These are phyloP conservation scores for Xylariaceae sp. DNA, from an alignment of 2,329 filamentous ascomycete genomes.

Conservation along the genomic window DNA sequence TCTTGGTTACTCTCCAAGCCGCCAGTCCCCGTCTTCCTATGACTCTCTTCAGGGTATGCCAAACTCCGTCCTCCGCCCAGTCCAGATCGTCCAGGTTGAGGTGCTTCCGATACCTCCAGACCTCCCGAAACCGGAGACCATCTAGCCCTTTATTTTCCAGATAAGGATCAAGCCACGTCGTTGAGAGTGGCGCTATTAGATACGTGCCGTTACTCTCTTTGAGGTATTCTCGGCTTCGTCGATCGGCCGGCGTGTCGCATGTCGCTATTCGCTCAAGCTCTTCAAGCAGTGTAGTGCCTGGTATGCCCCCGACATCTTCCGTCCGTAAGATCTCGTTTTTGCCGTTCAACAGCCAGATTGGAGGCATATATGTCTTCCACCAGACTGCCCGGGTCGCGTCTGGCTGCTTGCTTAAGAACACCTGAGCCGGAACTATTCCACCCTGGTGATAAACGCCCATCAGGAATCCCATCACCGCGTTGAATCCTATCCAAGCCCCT, in stretches of 20 bases:
- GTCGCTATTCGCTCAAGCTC: constrained; percentile 55
- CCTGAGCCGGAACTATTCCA: constrained; percentile 69
- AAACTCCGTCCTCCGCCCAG: constrained; percentile 70
- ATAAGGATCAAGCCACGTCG: constrained; percentile 62
- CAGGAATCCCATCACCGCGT: constrained; percentile 59
- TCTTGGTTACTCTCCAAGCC: constrained; percentile 61
- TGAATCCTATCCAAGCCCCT: constrained; percentile 63
- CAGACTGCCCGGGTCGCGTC: constrained; percentile 67
- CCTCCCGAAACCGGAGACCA: constrained; percentile 59
- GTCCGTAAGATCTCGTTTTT: constrained; percentile 69
- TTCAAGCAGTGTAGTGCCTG: constrained; percentile 53
- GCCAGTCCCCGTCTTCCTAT: constrained; percentile 57
- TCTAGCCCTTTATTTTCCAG: constrained; percentile 53
- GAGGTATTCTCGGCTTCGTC: constrained; percentile 49
- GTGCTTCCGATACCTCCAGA: constrained; percentile 64
- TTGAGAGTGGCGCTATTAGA: constrained; percentile 68
- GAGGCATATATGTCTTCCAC: constrained; percentile 85
- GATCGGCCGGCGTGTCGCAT: constrained; percentile 55
- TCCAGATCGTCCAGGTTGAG: constrained; percentile 77
- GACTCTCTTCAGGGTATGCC: constrained; percentile 63
- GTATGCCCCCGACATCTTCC: constrained; percentile 68
- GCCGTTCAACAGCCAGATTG: constrained; percentile 72
- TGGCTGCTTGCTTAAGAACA: constrained; percentile 65
- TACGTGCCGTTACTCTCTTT: constrained; percentile 61
- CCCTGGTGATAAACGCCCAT: constrained; percentile 84